Evolutionary conservation across 176 grass and related monocot genomes (phyloP).

Genomic region (Musa troglodytarum): DNA sequence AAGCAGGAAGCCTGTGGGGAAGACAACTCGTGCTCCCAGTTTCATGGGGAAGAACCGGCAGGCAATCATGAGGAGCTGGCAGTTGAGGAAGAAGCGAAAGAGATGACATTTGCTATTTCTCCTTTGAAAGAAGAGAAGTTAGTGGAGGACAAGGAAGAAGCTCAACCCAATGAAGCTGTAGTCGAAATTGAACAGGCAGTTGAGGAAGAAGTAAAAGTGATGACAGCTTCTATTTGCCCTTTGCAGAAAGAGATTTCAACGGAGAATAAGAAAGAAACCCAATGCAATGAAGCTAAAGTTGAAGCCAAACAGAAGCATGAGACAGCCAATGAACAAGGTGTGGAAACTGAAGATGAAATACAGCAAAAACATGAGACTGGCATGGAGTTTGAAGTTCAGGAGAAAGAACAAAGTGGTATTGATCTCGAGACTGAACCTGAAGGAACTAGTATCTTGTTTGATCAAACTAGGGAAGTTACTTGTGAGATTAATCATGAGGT

Average conservation of each 20-base stretch:
- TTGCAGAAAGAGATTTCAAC: neutral
- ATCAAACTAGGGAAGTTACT: slow-evolving; percentile 26
- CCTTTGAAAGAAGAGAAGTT: neutral
- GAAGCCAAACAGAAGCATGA: neutral
- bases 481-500: slow-evolving; percentile 30
- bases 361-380: neutral
- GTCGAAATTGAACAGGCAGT: neutral
- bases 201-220: neutral
- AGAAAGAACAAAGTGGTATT: slow-evolving; percentile 22
- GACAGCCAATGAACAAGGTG: neutral
- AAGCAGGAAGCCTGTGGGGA: neutral
- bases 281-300: slow-evolving; percentile 4
- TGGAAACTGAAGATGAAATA: neutral
- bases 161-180: neutral
- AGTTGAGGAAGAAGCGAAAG: slow-evolving; percentile 12
- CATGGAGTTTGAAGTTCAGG: neutral
- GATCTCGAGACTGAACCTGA: slow-evolving; percentile 23
- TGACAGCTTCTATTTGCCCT: neutral
- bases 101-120: neutral
- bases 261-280: neutral
- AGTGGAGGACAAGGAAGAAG: neutral
- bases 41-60: slow-evolving; percentile 8
- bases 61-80: slow-evolving; percentile 15
- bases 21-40: neutral
- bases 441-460: neutral